Evolutionary conservation across 768 basidiomycete genomes (phyloP), one percentile per base, ranked within the genome.

Genomic region (Chalciporus sphaerocephalus): DNA sequence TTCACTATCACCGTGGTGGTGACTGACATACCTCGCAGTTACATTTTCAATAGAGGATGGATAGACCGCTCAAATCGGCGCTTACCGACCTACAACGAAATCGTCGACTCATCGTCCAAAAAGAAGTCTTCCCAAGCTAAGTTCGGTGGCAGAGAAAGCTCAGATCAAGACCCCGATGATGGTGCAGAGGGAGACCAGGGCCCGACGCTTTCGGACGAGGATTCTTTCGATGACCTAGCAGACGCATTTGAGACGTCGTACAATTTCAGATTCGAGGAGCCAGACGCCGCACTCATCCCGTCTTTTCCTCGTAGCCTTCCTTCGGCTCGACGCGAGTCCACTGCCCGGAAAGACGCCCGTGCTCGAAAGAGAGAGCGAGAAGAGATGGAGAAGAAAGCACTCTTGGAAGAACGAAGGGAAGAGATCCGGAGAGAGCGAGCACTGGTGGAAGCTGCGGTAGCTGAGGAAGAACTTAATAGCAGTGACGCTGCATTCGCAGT

Each of bases 31-130:
- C 42, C 30, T 1, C 7, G 5, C 57, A 97, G 94, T 65, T 99
- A 96, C 65, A 96, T 99, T 53, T 73, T 97, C 17, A 94, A 95
- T 64, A 90, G 96, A 22, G 96, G 95, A 1, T 99, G 96, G 96
- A 83, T 99, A 38, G 96, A 98, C 65, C 80, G 76, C 39, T 73
- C 83, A 2, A 69, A 77, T 17, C 73, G 78, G 12, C 84, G 81
- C 44, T 70, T 93, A 3, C 95, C 94, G 1, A 94, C 92, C 0
- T 93, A 94, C 61, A 68, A 78, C 28, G 92, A 97, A 63, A 73
- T 96, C 18, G 83, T 86, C 1, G 63, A 53, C 16, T 67, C 72
- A 5, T 64, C 60, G 8, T 52, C 69, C 5, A 66, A 47, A 51
- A 33, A 41, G 30, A 65, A 54, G 53, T 50, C 47, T 27, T 47